phyloP scores from a whole-genome alignment of 2,329 filamentous ascomycete genomes.

The Alternaria gaisen region DNA sequence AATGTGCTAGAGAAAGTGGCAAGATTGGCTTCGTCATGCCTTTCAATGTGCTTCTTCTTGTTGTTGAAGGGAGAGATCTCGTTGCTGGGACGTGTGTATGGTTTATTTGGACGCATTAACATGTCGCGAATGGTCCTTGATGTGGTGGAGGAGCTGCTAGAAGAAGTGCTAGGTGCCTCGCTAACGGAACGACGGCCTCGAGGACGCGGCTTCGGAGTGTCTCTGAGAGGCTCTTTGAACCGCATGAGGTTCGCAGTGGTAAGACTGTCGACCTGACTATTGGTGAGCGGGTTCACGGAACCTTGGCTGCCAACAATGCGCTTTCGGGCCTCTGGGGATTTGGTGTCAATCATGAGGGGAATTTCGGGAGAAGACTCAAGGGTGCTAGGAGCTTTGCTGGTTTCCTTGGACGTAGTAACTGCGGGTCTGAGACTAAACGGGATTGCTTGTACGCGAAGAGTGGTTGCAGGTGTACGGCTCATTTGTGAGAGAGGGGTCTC shows the following conservation, averaged over 20 bases:
- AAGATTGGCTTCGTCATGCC: conserved; percentile 26
- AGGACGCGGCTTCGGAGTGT: conserved; percentile 24
- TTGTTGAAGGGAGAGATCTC: conserved; percentile 24
- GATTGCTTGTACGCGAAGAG: conserved; percentile 16
- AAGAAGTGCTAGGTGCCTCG: conserved; percentile 16
- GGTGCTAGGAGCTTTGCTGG: conserved; percentile 1
- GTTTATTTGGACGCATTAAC: conserved; percentile 33
- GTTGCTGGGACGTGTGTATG: conserved; percentile 27
- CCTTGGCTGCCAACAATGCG: conserved; percentile 5
- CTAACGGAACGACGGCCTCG: conserved; percentile 13
- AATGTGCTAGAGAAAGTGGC: conserved; percentile 30
- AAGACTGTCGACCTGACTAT: conserved; percentile 13
- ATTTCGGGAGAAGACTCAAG: conserved; percentile 7
- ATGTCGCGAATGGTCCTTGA: conserved; percentile 33
- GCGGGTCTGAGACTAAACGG: conserved; percentile 20
- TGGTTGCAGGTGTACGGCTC: background rate
- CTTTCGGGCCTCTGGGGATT: background rate
- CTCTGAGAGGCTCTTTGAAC: conserved; percentile 28
- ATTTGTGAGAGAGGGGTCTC: conserved; percentile 28
- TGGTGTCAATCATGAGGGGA: background rate
- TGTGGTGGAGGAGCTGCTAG: conserved; percentile 25
- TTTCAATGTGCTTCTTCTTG: conserved; percentile 23
- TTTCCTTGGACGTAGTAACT: conserved; percentile 6
- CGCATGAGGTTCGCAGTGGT: conserved; percentile 26
- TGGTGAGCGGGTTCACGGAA: conserved; percentile 7